Conservation (phyloP, 1,139 yeast genomes). For the Yamadazyma blattariae region DNA sequence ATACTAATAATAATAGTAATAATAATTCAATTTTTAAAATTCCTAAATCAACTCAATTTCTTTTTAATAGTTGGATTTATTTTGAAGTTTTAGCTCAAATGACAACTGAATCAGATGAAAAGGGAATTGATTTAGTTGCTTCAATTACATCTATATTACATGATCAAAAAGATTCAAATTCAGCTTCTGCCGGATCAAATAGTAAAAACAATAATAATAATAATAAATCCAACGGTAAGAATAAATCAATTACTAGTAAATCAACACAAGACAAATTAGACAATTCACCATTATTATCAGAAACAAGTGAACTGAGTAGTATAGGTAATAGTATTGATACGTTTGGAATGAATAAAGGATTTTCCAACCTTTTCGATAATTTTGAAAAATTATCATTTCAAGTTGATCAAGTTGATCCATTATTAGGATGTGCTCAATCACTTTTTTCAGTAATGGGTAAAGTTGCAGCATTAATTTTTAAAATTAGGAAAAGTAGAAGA, state of each 20-base stretch:
- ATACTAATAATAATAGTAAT: slow-evolving; percentile 1
- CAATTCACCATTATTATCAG: slow-evolving; percentile 24
- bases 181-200: background rate
- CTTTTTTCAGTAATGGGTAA: slow-evolving; percentile 62
- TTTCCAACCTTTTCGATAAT: slow-evolving; percentile 27
- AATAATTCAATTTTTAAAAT: slow-evolving; percentile 11
- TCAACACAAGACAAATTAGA: slow-evolving; percentile 7
- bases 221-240: slow-evolving; percentile 4
- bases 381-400: slow-evolving; percentile 28
- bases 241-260: no score
- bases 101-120: slow-evolving; percentile 53
- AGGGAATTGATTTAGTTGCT: slow-evolving; percentile 42
- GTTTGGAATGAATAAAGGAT: slow-evolving; percentile 12
- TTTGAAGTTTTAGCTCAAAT: slow-evolving; percentile 65
- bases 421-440: slow-evolving; percentile 64
- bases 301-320: slow-evolving; percentile 23
- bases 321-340: slow-evolving; percentile 10
- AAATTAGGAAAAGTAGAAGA: slow-evolving; percentile 35
- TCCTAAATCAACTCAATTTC: slow-evolving; percentile 48
- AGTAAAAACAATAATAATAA: background rate
- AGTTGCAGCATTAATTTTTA: slow-evolving; percentile 55
- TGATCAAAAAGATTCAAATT: slow-evolving; percentile 10
- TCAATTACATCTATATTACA: slow-evolving; percentile 32
- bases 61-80: slow-evolving; percentile 65
- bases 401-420: slow-evolving; percentile 53